These are phyloP conservation scores for Saccharomycopsis babjevae DNA, from an alignment of 805 yeast genomes.

Conservation along the genomic window DNA sequence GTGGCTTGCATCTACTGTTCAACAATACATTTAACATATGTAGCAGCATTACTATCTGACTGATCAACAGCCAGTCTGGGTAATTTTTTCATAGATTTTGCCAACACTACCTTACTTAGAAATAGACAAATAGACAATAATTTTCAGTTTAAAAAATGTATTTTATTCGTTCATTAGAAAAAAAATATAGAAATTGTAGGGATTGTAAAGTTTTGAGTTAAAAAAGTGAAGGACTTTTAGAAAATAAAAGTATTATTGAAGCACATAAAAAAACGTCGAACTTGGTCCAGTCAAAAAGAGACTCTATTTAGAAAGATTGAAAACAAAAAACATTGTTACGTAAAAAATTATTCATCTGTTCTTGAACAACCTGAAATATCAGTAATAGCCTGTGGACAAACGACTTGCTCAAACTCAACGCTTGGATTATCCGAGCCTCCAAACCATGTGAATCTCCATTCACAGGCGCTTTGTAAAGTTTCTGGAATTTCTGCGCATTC, in stretches of 20 bases:
- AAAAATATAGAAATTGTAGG: too few relatives aligned
- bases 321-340: not conserved
- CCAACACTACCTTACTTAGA: too few relatives aligned
- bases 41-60: not conserved
- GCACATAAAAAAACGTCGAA: too few relatives aligned
- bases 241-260: too few relatives aligned
- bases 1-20: constrained; percentile 3
- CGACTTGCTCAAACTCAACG: constrained; percentile 9
- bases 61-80: too few relatives aligned
- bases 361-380: constrained; percentile 9
- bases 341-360: constrained; percentile 1
- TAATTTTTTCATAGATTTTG: too few relatives aligned
- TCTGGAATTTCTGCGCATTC: constrained; percentile 9
- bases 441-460: constrained; percentile 13
- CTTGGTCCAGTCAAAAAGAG: too few relatives aligned
- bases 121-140: too few relatives aligned
- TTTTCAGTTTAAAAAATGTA: too few relatives aligned
- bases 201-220: too few relatives aligned
- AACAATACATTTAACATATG: not conserved
- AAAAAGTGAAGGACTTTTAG: not conserved
- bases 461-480: constrained; percentile 10
- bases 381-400: constrained; percentile 13
- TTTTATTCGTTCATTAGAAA: too few relatives aligned
- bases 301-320: not conserved
- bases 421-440: constrained; percentile 11